Evolutionary conservation across 2,329 filamentous ascomycete genomes (phyloP), one percentile per base, ranked within the genome.

Genomic region (Alternaria brassicae): DNA sequence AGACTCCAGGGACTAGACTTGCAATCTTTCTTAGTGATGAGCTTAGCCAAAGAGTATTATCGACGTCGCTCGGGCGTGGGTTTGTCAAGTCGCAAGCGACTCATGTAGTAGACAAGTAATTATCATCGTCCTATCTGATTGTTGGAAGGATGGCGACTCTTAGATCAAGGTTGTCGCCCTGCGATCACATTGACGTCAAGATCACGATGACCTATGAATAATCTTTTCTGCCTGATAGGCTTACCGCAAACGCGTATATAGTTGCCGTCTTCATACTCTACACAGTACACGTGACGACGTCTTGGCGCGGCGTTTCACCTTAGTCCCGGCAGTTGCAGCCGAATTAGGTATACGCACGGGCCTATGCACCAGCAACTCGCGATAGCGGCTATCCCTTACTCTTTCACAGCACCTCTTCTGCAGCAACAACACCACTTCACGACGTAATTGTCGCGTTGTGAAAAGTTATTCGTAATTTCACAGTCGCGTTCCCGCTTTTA

Each of bases 241-340:
- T 3, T 28, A 2, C 34, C 19, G 34, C n/a, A 36, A 9, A 3
- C 8, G 44, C 4, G 10, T 25, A 17, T n/a, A 17, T 48, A 17
- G 0, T 17, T 17, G 19, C 15, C 23, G 13, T 27, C 32, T 37
- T 37, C 6, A 30, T 15, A 25, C 23, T 39, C 9, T 21, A 36
- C 1, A 25, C 3, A 21, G 6, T 17, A 21, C 56, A 61, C 56
- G 59, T 60, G 57, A 57, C 23, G 12, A n/a, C 25, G 13, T 58
- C 58, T 61, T 61, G 58, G 54, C 51, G 32, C 17, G 15, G 28
- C 34, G 52, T 54, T 48, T 59, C 59, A 61, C 61, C 37, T 56
- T 21, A 21, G 47, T 30, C 21, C 40, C 28, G 27, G 42, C 37
- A 42, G 17, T 27, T 42, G 17, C 19, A 37, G 28, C 56, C 42